Percentiles rank a stretch among this genome's conserved stretches.
phyloP scores from a whole-genome alignment of 495 filamentous ascomycete species.

The Xylaria palmicola region DNA sequence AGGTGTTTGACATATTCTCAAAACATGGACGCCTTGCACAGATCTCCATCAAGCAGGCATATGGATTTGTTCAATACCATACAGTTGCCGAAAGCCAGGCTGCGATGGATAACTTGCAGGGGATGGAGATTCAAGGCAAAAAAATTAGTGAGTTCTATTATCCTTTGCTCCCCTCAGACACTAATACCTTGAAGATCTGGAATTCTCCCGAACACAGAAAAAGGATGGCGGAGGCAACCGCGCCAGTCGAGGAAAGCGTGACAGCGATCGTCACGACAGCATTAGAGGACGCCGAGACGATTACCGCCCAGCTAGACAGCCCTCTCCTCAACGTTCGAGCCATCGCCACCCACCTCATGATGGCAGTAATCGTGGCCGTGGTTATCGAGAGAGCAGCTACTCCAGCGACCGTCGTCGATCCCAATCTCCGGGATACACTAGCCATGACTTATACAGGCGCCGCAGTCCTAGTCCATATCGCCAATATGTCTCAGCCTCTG shows the following conservation, averaged over 20 bases:
- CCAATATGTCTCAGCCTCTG: slow-evolving; percentile 52
- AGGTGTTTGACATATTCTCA: slow-evolving; percentile 87
- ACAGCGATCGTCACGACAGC: slow-evolving; percentile 41
- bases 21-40: slow-evolving; percentile 86
- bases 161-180: background rate
- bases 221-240: slow-evolving; percentile 59
- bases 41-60: slow-evolving; percentile 94
- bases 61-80: slow-evolving; percentile 95
- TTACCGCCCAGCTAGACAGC: slow-evolving; percentile 58
- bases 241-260: slow-evolving; percentile 36
- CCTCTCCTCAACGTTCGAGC: slow-evolving; percentile 46
- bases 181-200: slow-evolving; percentile 65
- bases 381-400: slow-evolving; percentile 33
- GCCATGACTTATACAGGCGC: slow-evolving; percentile 54
- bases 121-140: slow-evolving; percentile 71
- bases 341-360: slow-evolving; percentile 42
- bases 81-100: slow-evolving; percentile 67
- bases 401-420: slow-evolving; percentile 60
- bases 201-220: slow-evolving; percentile 87
- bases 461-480: slow-evolving; percentile 65
- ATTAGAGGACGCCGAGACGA: slow-evolving; percentile 63
- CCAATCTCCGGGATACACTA: slow-evolving; percentile 57
- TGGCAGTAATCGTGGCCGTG: slow-evolving; percentile 41
- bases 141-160: slow-evolving; percentile 77
- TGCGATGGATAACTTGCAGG: slow-evolving; percentile 76